Evolutionary conservation across 192 early-diverging fungal species (phyloP).

Genomic region (Neocallimastix lanati): DNA sequence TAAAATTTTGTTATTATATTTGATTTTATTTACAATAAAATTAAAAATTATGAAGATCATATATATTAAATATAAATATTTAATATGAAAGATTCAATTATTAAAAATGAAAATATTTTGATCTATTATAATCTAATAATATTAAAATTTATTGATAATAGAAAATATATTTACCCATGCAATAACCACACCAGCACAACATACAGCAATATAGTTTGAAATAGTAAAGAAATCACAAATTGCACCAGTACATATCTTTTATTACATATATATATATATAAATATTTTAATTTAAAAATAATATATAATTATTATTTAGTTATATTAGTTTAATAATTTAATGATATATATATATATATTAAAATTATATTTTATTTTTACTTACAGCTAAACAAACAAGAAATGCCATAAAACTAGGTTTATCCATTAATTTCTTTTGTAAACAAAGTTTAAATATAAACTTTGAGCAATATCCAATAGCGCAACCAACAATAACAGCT

Average conservation of each 20-base stretch:
- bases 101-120: too few relatives aligned
- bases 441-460: slow-evolving; percentile 49
- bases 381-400: slow-evolving; percentile 47
- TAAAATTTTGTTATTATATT: too few relatives aligned
- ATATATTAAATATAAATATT: too few relatives aligned
- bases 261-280: not conserved
- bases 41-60: too few relatives aligned
- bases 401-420: slow-evolving; percentile 66
- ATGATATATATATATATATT: too few relatives aligned
- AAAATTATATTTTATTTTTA: not conserved
- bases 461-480: slow-evolving; percentile 50
- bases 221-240: not conserved
- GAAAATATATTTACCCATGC: not conserved
- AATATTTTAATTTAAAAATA: too few relatives aligned
- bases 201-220: not conserved
- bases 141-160: too few relatives aligned
- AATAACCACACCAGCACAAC: not conserved
- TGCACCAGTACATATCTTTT: not conserved
- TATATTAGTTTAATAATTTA: too few relatives aligned
- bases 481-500: slow-evolving; percentile 45
- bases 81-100: too few relatives aligned
- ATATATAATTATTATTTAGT: not conserved
- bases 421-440: slow-evolving; percentile 58
- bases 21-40: too few relatives aligned
- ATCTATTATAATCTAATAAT: too few relatives aligned